Evolutionary conservation across 2,329 filamentous ascomycete genomes (phyloP), one percentile per base, ranked within the genome.

Genomic region (Neofusicoccum ribis): DNA sequence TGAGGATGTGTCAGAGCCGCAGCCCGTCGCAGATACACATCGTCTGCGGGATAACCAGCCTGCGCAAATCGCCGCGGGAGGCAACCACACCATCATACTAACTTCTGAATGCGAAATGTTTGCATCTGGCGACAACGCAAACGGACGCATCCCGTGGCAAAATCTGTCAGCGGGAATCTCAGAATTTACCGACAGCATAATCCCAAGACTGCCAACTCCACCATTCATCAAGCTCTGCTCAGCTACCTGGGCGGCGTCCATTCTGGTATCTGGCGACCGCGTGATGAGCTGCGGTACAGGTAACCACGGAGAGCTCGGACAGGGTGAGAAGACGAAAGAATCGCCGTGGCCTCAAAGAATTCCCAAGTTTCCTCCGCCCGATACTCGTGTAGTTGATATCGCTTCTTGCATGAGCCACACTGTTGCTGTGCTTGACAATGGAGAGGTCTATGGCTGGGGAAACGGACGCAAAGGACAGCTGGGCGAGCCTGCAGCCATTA

Each of bases 391-490:
- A 3, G 77, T 86, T 1, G 85, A 89, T 65, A 73, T 97, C 31
- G 82, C 89, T 1, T 90, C 91, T 11, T 88, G 91, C 37, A 90
- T 96, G 82, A 88, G 87, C 23, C 95, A 99, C 73, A 87, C 88
- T 0, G 85, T 96, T 15, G 87, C 82, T 1, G 85, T 97, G 0
- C 78, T 96, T 3, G 85, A 85, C 49, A 89, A 90, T 73, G 94
- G 93, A 0, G 84, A 90, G 15, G 88, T 89, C 1, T 96, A 91
- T 74, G 93, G 92, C 2, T 98, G 94, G 94, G 95, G 95, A 0
- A 91, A 88, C 71, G 89, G 91, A 14, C 86, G 92, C 27, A 95
- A 97, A 73, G 91, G 91, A 0, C 94, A 99, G 75, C 79, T 96
- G 0, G 93, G 93, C 0, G 77, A 81, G 47, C 84, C 84, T 0